phyloP scores from a whole-genome alignment of 176 grass and related monocot genomes.

The Urochloa ruziziensis region DNA sequence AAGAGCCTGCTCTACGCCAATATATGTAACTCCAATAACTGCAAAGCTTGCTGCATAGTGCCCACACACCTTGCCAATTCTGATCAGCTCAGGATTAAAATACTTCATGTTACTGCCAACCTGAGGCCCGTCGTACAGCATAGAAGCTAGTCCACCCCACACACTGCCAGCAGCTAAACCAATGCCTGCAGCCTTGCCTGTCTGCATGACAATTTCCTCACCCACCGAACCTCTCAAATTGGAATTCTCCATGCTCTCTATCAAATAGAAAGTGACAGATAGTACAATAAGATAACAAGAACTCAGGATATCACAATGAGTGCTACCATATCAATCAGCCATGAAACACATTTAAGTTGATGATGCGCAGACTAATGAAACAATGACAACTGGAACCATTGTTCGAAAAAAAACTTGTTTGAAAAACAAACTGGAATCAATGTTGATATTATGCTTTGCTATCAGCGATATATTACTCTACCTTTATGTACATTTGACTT shows the following conservation, averaged over 20 bases:
- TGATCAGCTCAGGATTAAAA: constrained; percentile 45
- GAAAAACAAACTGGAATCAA: background rate
- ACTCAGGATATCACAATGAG: constrained; percentile 4
- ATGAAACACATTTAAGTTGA: background rate
- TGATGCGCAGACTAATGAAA: background rate
- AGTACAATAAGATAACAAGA: background rate
- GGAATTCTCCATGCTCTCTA: constrained; percentile 40
- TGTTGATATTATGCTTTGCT: background rate
- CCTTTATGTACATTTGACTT: background rate
- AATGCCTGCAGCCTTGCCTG: constrained; percentile 23
- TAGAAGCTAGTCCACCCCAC: constrained; percentile 35
- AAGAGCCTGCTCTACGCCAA: constrained; percentile 45
- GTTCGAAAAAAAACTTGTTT: too few relatives aligned
- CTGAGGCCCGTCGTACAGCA: constrained; percentile 28
- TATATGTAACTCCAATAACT: constrained; percentile 44
- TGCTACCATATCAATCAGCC: background rate
- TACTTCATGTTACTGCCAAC: constrained; percentile 37
- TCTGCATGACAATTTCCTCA: constrained; percentile 20
- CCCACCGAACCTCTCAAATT: background rate
- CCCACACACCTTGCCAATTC: constrained; percentile 38
- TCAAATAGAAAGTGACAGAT: constrained; percentile 24
- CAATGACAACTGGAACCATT: background rate
- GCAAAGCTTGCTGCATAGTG: constrained; percentile 37
- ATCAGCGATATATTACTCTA: background rate
- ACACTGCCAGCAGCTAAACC: constrained; percentile 47